A percentile compares a stretch with the other conserved stretches of the same genome.
Conservation (phyloP, 2,329 filamentous ascomycete genomes). For the Nigrospora osmanthi region DNA sequence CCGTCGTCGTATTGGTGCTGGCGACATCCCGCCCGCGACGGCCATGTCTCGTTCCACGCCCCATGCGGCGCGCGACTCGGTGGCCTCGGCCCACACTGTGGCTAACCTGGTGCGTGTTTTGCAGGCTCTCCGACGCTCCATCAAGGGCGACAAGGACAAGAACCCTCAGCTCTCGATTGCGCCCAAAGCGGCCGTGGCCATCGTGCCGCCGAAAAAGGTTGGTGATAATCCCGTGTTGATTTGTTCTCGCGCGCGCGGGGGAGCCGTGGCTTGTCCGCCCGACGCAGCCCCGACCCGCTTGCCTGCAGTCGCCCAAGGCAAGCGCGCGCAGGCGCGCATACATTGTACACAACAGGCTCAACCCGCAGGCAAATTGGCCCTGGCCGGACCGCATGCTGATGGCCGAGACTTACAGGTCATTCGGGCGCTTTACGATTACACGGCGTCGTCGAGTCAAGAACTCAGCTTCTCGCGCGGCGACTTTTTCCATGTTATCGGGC, state of each 20-base stretch:
- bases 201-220: conserved; percentile 90
- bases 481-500: conserved; percentile 95
- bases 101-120: conserved; percentile 32
- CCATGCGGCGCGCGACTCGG: conserved; percentile 12
- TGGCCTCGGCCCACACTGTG: conserved; percentile 11
- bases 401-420: conserved; percentile 61
- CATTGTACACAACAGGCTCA: too few relatives aligned
- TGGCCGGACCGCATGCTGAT: conserved; percentile 8
- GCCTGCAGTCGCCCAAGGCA: too few relatives aligned
- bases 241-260: too few relatives aligned
- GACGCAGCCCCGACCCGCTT: neutral
- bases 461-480: conserved; percentile 90
- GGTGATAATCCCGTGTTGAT: conserved; percentile 19
- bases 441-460: conserved; percentile 68
- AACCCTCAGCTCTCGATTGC: conserved; percentile 69
- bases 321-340: too few relatives aligned
- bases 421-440: conserved; percentile 90
- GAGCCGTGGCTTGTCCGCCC: conserved; percentile 1
- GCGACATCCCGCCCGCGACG: too few relatives aligned
- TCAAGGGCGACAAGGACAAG: conserved; percentile 81
- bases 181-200: conserved; percentile 79
- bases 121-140: conserved; percentile 76
- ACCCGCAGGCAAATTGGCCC: neutral
- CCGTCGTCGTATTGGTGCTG: too few relatives aligned
- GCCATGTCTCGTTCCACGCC: conserved; percentile 16